Evolutionary conservation across 345 rosid species (phyloP).

Genomic region (Geranium brycei): DNA sequence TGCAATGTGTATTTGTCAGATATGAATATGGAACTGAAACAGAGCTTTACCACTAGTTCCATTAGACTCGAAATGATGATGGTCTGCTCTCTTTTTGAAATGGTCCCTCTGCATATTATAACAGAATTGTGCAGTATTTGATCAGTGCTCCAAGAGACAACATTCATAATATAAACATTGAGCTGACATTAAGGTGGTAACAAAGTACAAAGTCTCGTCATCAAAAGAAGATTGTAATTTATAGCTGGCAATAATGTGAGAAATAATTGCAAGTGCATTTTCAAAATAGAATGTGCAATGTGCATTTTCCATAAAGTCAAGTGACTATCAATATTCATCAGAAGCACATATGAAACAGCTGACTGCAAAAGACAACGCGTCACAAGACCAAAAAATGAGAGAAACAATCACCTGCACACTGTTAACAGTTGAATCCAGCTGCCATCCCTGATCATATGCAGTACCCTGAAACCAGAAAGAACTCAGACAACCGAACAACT

Average conservation of each 20-base stretch:
- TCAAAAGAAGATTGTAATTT: neutral
- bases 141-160: neutral
- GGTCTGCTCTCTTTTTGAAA: conserved; percentile 62
- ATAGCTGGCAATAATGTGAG: neutral
- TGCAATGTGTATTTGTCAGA: conserved; percentile 5
- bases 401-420: conserved; percentile 55
- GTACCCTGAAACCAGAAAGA: conserved; percentile 50
- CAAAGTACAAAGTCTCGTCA: neutral
- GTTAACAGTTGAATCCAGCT: conserved; percentile 43
- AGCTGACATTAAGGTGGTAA: neutral
- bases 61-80: conserved; percentile 59
- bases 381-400: conserved; percentile 4
- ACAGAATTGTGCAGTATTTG: conserved; percentile 6
- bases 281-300: no score
- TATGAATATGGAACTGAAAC: conserved; percentile 8
- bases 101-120: conserved; percentile 49
- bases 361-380: neutral
- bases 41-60: conserved; percentile 47
- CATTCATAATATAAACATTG: neutral
- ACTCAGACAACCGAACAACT: conserved; percentile 13
- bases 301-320: no score
- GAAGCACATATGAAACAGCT: neutral
- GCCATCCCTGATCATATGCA: conserved; percentile 74
- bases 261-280: neutral
- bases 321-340: no score